A percentile compares a stretch with the other conserved stretches of the same genome.
Evolutionary conservation across 805 yeast species (phyloP).

Genomic region (Candida nemodendra): DNA sequence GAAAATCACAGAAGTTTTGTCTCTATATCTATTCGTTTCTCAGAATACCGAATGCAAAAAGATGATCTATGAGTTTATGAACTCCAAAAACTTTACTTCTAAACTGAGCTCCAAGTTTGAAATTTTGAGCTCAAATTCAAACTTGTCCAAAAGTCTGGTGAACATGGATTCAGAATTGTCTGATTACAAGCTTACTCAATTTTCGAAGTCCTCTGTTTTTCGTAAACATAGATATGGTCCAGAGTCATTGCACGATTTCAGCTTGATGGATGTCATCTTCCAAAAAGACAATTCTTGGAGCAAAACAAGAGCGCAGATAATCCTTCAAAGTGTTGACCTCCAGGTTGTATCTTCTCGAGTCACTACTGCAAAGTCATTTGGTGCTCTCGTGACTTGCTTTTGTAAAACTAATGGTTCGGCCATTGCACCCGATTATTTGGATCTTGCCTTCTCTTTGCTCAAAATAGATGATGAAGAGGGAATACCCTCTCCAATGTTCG

Average conservation of each 20-base stretch:
- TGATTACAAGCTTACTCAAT: constrained; percentile 45
- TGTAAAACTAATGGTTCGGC: constrained; percentile 42
- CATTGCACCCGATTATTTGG: constrained; percentile 28
- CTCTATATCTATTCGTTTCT: constrained; percentile 65
- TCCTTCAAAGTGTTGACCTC: constrained; percentile 58
- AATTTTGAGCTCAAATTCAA: constrained; percentile 20
- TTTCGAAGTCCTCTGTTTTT: constrained; percentile 46
- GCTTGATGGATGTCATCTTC: constrained; percentile 61
- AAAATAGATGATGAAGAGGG: constrained; percentile 52
- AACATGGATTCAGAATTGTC: constrained; percentile 43
- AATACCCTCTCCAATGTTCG: constrained; percentile 44
- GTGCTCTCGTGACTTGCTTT: constrained; percentile 70
- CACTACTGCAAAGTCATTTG: constrained; percentile 70
- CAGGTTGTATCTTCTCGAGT: constrained; percentile 68
- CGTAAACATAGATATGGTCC: constrained; percentile 50
- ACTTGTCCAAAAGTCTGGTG: constrained; percentile 35
- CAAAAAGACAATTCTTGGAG: constrained; percentile 44
- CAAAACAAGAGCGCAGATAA: constrained; percentile 48
- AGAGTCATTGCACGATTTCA: constrained; percentile 55
- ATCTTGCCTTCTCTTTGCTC: constrained; percentile 48
- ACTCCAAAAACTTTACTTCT: constrained; percentile 28
- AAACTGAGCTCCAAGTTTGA: constrained; percentile 42
- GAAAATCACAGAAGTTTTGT: constrained; percentile 71
- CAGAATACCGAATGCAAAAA: constrained; percentile 40
- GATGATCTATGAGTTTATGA: constrained; percentile 34